Evolutionary conservation across 192 early-diverging fungal genomes (phyloP), one percentile per base, ranked within the genome.

Genomic region (Rhizoclosmatium globosum): DNA sequence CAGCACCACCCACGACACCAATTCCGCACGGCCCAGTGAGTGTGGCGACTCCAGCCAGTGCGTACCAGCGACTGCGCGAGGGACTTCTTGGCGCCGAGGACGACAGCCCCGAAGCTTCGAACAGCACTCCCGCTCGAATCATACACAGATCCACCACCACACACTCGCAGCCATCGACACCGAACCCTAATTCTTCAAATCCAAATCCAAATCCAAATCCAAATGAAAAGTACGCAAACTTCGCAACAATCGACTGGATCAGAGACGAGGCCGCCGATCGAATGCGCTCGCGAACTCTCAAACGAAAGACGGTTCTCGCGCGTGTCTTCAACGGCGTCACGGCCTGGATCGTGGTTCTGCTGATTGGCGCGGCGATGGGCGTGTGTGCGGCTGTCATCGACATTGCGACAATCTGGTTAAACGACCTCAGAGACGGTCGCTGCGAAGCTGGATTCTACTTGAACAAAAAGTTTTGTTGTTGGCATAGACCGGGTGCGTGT

Each of bases 241-340:
- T 90, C 64, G 84, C 88, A 1, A 93, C 92, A 3, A 89, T 93
- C 48, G 84, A 98, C 84, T 97, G 94, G 94, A 92, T 96, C 53
- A 94, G 96, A 76, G 95, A 97, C 83, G 89, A 92, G 72, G 92
- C 93, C 13, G 91, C 93, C 83, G 96, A 95, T 85, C 84, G 89
- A 56, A 80, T 87, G 38, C 82, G 93, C 38, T 79, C 89, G 17
- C 78, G 43, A 19, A 4, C 15, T 31, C 48, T 83, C 17, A 19
- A 61, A 39, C 59, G 47, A 44, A 39, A 41, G 19, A 58, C 50
- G n/a, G 39, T 47, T 23, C 43, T 62, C 2, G 45, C 47, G 77
- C 48, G 81, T 9, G 67, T 19, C n/a, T 47, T 68, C 23, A 72
- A 79, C 48, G 64, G 39, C 23, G 53, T 73, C 17, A 85, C 84